Conservation (phyloP, 169 alveolate species). For the Plasmodium gonderi region DNA sequence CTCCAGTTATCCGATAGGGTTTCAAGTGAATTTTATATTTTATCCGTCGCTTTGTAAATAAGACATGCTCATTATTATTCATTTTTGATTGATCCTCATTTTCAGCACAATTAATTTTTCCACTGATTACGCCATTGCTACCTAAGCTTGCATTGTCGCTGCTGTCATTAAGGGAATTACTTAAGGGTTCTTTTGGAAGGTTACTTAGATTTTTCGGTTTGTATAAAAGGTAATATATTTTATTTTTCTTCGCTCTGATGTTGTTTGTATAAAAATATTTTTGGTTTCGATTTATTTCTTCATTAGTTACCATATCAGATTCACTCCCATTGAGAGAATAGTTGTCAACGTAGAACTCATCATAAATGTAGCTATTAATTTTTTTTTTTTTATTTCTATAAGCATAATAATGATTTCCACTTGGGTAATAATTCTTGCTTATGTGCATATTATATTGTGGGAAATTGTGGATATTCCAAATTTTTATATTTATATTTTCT, state of each 20-base stretch:
- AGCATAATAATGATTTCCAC: slow-evolving; percentile 20
- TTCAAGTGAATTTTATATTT: not conserved
- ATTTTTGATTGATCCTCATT: not conserved
- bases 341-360: slow-evolving; percentile 63
- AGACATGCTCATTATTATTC: not conserved
- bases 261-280: not conserved
- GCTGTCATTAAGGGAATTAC: not conserved
- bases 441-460: slow-evolving; percentile 27
- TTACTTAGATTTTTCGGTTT: slow-evolving; percentile 5
- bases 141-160: not conserved
- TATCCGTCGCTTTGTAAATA: not conserved
- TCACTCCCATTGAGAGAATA: slow-evolving; percentile 28
- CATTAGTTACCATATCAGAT: not conserved
- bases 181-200: not conserved
- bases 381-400: not conserved
- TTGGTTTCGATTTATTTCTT: not conserved
- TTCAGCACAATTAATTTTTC: slow-evolving; percentile 1
- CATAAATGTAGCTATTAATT: slow-evolving; percentile 20
- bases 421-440: slow-evolving; percentile 16
- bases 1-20: not conserved
- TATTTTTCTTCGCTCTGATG: not conserved
- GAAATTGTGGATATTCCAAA: slow-evolving; percentile 10
- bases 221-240: not conserved
- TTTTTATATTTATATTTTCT: slow-evolving; percentile 51
- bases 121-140: not conserved